Evolutionary conservation across 2,329 filamentous ascomycete species (phyloP).

Genomic region (Neofusicoccum parvum): DNA sequence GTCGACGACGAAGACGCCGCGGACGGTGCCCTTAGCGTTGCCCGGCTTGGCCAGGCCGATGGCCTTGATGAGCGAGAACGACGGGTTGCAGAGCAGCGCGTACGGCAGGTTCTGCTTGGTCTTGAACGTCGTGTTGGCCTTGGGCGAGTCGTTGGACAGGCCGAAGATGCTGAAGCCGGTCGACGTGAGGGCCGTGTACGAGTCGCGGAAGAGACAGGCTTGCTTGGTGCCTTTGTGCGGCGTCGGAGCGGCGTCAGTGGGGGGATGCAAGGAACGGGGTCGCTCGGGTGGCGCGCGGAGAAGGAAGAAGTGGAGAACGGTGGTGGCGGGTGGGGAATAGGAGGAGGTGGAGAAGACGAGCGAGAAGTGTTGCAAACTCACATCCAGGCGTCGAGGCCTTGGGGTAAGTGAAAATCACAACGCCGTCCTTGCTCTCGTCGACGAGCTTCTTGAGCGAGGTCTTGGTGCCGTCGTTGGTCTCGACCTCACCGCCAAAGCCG

Average conservation of each 20-base stretch:
- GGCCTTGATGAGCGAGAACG: slow-evolving; percentile 73
- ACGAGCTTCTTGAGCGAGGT: slow-evolving; percentile 80
- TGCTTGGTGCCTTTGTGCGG: slow-evolving; percentile 80
- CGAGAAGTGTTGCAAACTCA: slow-evolving; percentile 54
- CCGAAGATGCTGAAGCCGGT: slow-evolving; percentile 87
- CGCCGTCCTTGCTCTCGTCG: slow-evolving; percentile 78
- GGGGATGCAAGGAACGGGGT: too few relatives aligned
- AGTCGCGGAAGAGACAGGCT: slow-evolving; percentile 90
- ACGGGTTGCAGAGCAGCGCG: slow-evolving; percentile 80
- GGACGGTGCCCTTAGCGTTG: slow-evolving; percentile 70
- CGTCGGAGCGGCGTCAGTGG: slow-evolving; percentile 64
- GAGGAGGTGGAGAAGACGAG: neutral
- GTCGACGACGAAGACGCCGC: slow-evolving; percentile 85
- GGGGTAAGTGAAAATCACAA: slow-evolving; percentile 94
- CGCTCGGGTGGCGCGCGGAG: neutral
- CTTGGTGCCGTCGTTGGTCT: slow-evolving; percentile 81
- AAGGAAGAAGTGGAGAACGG: slow-evolving; percentile 1
- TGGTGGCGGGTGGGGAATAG: neutral
- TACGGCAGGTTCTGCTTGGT: slow-evolving; percentile 90
- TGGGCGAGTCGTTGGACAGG: slow-evolving; percentile 82
- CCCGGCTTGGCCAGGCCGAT: slow-evolving; percentile 83
- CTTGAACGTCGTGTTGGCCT: slow-evolving; percentile 91
- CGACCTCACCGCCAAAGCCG: slow-evolving; percentile 67
- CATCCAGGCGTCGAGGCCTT: slow-evolving; percentile 93
- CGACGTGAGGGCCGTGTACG: slow-evolving; percentile 72